Conservation (phyloP, 2,329 filamentous ascomycete species). For the Epichloe sp. region DNA sequence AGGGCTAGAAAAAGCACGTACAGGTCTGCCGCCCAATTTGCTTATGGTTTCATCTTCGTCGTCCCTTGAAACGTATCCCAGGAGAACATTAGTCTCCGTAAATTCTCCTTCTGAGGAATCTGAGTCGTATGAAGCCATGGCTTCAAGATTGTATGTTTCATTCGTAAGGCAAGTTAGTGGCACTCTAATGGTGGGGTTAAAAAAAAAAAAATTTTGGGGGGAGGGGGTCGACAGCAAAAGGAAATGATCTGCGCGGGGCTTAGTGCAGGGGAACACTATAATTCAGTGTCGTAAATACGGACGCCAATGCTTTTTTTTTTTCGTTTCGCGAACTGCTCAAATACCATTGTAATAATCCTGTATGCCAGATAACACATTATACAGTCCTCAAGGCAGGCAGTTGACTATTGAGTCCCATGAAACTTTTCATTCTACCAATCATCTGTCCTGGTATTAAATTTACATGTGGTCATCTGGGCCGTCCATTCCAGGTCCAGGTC, state of each 20-base stretch:
- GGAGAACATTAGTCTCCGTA: conserved; percentile 72
- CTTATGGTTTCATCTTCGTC: conserved; percentile 71
- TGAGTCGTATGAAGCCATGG: conserved; percentile 72
- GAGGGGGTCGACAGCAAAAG: neutral
- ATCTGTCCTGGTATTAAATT: conserved; percentile 16
- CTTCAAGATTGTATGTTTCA: neutral
- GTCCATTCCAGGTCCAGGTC: conserved; percentile 53
- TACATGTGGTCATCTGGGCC: conserved; percentile 42
- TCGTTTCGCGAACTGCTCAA: no score
- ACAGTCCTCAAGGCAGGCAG: no score
- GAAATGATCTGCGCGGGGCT: neutral
- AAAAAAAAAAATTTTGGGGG: neutral
- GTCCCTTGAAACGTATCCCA: conserved; percentile 79
- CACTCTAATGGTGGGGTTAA: neutral
- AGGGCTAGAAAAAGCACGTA: conserved; percentile 30
- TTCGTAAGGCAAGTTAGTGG: neutral
- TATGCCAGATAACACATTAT: no score
- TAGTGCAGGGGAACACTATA: neutral
- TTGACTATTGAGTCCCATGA: conserved; percentile 13
- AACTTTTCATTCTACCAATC: conserved; percentile 13
- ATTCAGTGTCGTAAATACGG: no score
- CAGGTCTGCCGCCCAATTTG: conserved; percentile 75
- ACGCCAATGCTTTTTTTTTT: no score
- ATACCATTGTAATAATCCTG: no score
- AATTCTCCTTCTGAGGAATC: conserved; percentile 65